phyloP scores from a whole-genome alignment of 257 asterid genomes.

The Solanum chmielewskii region DNA sequence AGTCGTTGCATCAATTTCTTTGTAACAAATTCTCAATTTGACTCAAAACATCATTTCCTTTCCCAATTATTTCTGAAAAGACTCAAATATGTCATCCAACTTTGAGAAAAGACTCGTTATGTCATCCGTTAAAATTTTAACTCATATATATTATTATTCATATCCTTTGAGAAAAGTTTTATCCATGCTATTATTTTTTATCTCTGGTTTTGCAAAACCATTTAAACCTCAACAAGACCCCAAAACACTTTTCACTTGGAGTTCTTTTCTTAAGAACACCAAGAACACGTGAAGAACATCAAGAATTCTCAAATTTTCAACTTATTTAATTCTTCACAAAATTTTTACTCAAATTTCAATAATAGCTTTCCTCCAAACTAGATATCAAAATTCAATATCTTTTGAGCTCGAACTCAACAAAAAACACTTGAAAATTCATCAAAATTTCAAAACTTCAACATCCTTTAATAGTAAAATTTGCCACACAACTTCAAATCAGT shows the following conservation, averaged over 20 bases:
- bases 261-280: background rate
- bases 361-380: background rate
- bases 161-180: too few species aligned
- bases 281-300: background rate
- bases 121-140: background rate
- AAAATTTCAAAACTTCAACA: too few species aligned
- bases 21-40: conserved; percentile 16
- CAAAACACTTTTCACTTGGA: background rate
- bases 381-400: background rate
- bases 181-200: background rate
- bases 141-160: background rate
- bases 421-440: background rate
- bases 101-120: background rate
- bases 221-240: background rate
- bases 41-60: background rate
- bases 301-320: background rate
- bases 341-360: background rate
- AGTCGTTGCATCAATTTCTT: conserved; percentile 30
- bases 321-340: background rate
- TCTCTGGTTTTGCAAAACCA: background rate
- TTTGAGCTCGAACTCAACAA: background rate
- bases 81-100: background rate
- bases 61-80: background rate
- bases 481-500: background rate
- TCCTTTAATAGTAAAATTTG: background rate